A percentile compares a stretch with the other conserved stretches of the same genome.
phyloP scores from a whole-genome alignment of 768 basidiomycete genomes.

The Obba rivulosa region DNA sequence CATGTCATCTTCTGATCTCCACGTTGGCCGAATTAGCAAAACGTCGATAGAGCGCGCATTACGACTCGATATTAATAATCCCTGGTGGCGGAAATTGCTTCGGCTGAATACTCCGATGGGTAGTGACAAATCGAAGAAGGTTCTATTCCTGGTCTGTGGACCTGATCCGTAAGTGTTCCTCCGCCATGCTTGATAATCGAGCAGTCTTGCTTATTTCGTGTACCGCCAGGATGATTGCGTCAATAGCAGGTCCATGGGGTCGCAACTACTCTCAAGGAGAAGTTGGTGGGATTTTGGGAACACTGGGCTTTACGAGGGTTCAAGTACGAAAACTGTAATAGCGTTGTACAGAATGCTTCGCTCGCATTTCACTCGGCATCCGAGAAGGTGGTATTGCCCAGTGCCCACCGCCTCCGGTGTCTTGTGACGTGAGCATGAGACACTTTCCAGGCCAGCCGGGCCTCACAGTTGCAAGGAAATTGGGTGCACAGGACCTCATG shows the following conservation, averaged over 20 bases:
- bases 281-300: conserved; percentile 60
- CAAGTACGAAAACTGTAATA: conserved; percentile 67
- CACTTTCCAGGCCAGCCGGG: no score
- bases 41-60: conserved; percentile 40
- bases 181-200: conserved; percentile 6
- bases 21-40: conserved; percentile 52
- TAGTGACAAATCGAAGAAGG: conserved; percentile 29
- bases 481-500: no score
- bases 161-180: conserved; percentile 58
- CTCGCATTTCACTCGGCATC: no score
- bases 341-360: neutral
- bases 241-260: conserved; percentile 73
- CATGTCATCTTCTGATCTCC: conserved; percentile 22
- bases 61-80: conserved; percentile 17
- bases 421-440: no score
- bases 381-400: no score
- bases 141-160: conserved; percentile 74
- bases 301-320: conserved; percentile 53
- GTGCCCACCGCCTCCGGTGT: no score
- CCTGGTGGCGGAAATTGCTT: conserved; percentile 29
- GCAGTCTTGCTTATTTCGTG: conserved; percentile 4
- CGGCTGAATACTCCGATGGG: neutral
- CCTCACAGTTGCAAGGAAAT: no score
- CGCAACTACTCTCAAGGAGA: conserved; percentile 71
- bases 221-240: conserved; percentile 59